Evolutionary conservation across 768 basidiomycete genomes (phyloP), one percentile per base, ranked within the genome.

Genomic region (Holtermanniella nyarrowii): DNA sequence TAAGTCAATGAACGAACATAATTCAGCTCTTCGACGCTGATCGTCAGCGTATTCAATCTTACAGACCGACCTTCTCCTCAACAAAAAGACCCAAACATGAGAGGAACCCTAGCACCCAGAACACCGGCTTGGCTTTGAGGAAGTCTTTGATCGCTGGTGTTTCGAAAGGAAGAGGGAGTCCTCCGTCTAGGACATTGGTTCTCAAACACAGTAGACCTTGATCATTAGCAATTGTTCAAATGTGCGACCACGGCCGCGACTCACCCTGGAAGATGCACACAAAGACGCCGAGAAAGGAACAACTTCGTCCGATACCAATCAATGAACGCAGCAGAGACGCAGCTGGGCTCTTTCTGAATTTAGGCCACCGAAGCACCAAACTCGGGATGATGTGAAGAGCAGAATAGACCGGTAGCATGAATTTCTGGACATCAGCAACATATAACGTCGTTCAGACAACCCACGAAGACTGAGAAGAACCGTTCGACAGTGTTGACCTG

Each of bases 321-420:
- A n/a, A 77, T 74, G 0, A 85, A 81, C 52, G 76, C 79, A 7
- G 80, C 64, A 1, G 89, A 70, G 73, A 90, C 82, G 40, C 73
- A 74, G 20, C 76, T 68, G 0, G 90, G 90, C 59, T 82, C 79
- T 41, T 78, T 75, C 45, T 77, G 62, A 66, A 93, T 85, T 0
- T 75, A 71, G 22, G 77, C 76, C 84, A 76, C 60, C 87, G 86
- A 71, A 97, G 88, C 3, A 95, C 74, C 11, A 96, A 73, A 44
- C 83, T 77, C 1, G 93, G 91, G 24, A 95, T 79, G 53, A 95
- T 78, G 69, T 96, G 93, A 26, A 97, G 72, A 0, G 88, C 89
- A 20, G 86, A 83, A 61, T 97, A 97, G 16, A 76, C 74, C 45
- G 76, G 70, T 1, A 70, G 56, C 57, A 73, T 73, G 62, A 64